phyloP scores from a whole-genome alignment of 1,284 basidiomycete genomes.

The Crocinoboletus sp. region DNA sequence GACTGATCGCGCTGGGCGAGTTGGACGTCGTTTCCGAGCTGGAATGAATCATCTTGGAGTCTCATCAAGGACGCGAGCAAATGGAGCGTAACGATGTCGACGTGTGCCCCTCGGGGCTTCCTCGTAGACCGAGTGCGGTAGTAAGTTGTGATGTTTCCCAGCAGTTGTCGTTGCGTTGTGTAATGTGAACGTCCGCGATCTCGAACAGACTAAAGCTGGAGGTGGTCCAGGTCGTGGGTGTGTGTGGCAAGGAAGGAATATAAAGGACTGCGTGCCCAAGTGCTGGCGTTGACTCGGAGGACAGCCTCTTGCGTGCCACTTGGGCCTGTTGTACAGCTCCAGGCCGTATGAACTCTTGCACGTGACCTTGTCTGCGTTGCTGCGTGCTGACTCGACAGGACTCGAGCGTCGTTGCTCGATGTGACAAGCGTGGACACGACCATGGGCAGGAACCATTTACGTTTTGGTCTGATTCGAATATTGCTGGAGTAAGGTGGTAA shows the following conservation, averaged over 20 bases:
- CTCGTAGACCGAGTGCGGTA: neutral
- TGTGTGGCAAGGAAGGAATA: neutral
- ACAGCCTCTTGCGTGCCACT: constrained; percentile 3
- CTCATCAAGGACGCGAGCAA: constrained; percentile 11
- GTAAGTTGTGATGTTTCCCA: constrained; percentile 1
- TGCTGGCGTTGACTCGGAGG: constrained; percentile 1
- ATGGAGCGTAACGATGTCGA: neutral
- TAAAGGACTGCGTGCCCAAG: neutral
- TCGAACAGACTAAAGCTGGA: neutral
- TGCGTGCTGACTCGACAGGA: neutral
- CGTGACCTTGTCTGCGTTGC: constrained; percentile 8
- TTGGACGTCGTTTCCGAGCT: constrained; percentile 26
- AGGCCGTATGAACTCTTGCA: constrained; percentile 1
- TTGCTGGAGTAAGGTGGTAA: neutral
- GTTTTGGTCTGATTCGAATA: neutral
- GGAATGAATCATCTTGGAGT: constrained; percentile 17
- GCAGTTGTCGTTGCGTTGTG: no score
- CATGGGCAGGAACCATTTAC: neutral
- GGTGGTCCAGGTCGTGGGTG: neutral
- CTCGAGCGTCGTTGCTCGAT: no score
- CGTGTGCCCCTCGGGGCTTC: neutral
- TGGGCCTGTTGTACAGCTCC: neutral
- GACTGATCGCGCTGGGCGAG: constrained; percentile 25
- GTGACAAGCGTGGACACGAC: no score
- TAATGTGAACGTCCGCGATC: neutral